Percentiles rank a stretch among this genome's conserved stretches.
Evolutionary conservation across 176 grass and related monocot species (phyloP).

Genomic region (Avena atlantica): DNA sequence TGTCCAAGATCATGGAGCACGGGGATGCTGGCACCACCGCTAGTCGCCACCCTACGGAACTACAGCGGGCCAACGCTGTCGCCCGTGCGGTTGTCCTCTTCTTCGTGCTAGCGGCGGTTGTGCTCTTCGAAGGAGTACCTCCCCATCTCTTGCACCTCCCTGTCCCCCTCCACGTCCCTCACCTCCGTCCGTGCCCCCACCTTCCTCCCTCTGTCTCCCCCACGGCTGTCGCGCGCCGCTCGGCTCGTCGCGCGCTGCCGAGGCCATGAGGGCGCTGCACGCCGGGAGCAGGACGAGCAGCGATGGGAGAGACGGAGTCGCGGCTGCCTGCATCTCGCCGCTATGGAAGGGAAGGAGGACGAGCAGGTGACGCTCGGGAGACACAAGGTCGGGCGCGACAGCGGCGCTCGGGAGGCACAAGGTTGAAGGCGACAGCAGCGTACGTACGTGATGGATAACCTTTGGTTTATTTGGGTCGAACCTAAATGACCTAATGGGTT

Average conservation of each 20-base stretch:
- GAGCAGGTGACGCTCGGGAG: too few species aligned
- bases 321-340: too few species aligned
- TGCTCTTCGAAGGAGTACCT: constrained; percentile 76
- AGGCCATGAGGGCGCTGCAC: background rate
- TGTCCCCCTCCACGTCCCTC: constrained; percentile 62
- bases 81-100: background rate
- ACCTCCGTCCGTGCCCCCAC: constrained; percentile 70
- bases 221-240: background rate
- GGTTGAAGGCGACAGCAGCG: too few species aligned
- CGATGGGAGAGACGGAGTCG: background rate
- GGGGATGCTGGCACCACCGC: too few species aligned
- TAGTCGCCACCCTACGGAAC: constrained; percentile 51
- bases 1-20: too few species aligned
- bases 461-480: constrained; percentile 2
- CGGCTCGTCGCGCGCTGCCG: background rate
- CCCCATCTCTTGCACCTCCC: constrained; percentile 84
- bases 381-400: too few species aligned
- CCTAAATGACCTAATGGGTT: too few species aligned
- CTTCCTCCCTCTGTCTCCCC: constrained; percentile 50
- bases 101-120: constrained; percentile 48
- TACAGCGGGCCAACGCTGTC: constrained; percentile 39
- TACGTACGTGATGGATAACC: too few species aligned
- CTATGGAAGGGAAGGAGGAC: too few species aligned
- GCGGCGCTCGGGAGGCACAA: too few species aligned
- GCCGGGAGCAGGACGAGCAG: constrained; percentile 42